Percentiles rank a stretch among this genome's conserved stretches.
These are phyloP conservation scores for Zopfia rhizophila DNA, from an alignment of 2,329 filamentous ascomycete species.

Conservation along the genomic window DNA sequence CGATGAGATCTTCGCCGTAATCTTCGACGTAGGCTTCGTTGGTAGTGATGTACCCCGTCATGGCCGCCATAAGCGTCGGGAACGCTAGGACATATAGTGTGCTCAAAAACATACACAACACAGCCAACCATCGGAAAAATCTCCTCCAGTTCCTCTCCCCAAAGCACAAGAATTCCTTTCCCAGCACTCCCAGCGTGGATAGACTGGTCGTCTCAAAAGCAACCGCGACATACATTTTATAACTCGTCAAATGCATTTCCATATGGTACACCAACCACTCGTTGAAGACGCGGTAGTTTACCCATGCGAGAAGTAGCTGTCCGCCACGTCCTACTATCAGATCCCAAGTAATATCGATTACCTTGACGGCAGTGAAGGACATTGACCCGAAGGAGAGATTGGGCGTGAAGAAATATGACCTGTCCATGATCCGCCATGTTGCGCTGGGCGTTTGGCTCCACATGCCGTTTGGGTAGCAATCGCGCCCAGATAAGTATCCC, in stretches of 20 bases:
- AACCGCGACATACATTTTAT: conserved; percentile 40
- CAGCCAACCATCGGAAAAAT: conserved; percentile 46
- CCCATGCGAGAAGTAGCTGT: conserved; percentile 43
- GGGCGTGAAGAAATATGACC: conserved; percentile 45
- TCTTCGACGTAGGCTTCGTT: conserved; percentile 42
- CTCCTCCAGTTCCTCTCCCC: conserved; percentile 32
- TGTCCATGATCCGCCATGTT: conserved; percentile 49
- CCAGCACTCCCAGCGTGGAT: conserved; percentile 43
- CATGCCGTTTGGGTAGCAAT: conserved; percentile 46
- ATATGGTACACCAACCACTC: conserved; percentile 49
- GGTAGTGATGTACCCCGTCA: conserved; percentile 52
- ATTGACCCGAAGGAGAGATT: conserved; percentile 44
- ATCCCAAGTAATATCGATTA: conserved; percentile 53
- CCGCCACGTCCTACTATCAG: conserved; percentile 49
- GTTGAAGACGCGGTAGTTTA: conserved; percentile 52
- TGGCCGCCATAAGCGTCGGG: conserved; percentile 50
- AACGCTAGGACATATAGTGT: conserved; percentile 48
- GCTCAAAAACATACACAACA: conserved; percentile 43
- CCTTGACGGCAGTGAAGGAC: conserved; percentile 49
- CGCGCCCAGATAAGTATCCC: conserved; percentile 35
- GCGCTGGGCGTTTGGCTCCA: conserved; percentile 40
- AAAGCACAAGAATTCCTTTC: conserved; percentile 39
- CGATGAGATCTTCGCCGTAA: conserved; percentile 36
- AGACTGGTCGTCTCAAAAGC: conserved; percentile 42
- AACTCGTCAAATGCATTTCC: conserved; percentile 44